Percentiles rank a stretch among this genome's conserved stretches.
Conservation (phyloP, 306 rosid species). For the Canavalia gladiata region DNA sequence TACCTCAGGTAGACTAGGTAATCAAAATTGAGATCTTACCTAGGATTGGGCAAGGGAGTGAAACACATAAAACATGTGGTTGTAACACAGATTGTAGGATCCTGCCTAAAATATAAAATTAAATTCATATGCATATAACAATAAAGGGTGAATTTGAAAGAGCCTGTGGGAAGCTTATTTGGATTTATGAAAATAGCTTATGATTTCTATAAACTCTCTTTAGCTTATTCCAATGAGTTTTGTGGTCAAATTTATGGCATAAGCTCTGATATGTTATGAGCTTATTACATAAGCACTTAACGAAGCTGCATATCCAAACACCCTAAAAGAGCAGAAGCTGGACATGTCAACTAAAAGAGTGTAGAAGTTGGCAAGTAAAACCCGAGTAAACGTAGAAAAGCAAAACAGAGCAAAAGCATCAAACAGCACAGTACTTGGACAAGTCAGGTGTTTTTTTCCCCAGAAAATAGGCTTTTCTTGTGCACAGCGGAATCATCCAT, state of each 20-base stretch:
- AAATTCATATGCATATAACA: background rate
- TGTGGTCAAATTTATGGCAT: too few relatives aligned
- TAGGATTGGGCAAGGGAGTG: background rate
- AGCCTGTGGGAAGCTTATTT: too few relatives aligned
- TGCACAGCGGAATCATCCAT: background rate
- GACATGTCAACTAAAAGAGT: background rate
- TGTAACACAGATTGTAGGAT: background rate
- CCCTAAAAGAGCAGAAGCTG: too few relatives aligned
- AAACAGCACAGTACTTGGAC: background rate
- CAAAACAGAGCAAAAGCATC: background rate
- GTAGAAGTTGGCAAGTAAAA: background rate
- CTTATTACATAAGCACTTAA: too few relatives aligned
- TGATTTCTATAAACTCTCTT: too few relatives aligned
- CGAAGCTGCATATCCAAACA: too few relatives aligned
- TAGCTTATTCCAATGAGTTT: too few relatives aligned
- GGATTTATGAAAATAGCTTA: too few relatives aligned
- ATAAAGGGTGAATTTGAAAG: too few relatives aligned
- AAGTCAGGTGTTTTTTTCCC: background rate
- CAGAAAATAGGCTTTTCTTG: background rate
- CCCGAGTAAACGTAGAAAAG: background rate
- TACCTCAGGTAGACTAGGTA: background rate
- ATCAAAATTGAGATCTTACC: background rate
- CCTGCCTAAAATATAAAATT: background rate
- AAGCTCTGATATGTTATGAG: too few relatives aligned
- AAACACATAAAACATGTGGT: background rate